phyloP scores from a whole-genome alignment of 2,329 filamentous ascomycete genomes.

The Pyrenochaeta sp. region DNA sequence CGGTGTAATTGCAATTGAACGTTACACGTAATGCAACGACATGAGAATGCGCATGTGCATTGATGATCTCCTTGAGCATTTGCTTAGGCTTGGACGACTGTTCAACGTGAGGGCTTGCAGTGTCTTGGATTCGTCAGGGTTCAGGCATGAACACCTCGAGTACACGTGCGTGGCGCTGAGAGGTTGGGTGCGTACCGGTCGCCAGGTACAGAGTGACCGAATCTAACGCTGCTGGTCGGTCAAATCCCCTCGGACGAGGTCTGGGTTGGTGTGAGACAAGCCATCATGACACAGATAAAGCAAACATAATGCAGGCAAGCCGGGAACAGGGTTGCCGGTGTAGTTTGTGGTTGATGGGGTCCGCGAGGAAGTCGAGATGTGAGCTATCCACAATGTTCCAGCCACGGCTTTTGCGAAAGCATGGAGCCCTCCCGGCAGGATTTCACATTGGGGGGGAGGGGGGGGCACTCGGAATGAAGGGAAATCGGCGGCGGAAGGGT shows the following conservation, averaged over 20 bases:
- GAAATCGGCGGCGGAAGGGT: background rate
- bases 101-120: constrained; percentile 17
- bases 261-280: background rate
- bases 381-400: background rate
- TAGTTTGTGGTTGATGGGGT: constrained; percentile 4
- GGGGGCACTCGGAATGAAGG: background rate
- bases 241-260: constrained; percentile 1
- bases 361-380: background rate
- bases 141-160: background rate
- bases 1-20: constrained; percentile 6
- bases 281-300: background rate
- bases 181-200: constrained; percentile 16
- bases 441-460: background rate
- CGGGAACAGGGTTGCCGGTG: background rate
- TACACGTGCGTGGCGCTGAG: constrained; percentile 5
- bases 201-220: constrained; percentile 11
- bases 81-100: background rate
- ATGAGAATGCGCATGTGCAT: constrained; percentile 6
- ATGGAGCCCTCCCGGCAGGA: background rate
- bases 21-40: background rate
- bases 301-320: background rate
- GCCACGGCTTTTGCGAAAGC: background rate
- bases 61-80: constrained; percentile 1
- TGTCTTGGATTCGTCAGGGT: constrained; percentile 15
- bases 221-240: background rate